Evolutionary conservation across 768 basidiomycete genomes (phyloP), one percentile per base, ranked within the genome.

Genomic region (Lactarius akahatsu): DNA sequence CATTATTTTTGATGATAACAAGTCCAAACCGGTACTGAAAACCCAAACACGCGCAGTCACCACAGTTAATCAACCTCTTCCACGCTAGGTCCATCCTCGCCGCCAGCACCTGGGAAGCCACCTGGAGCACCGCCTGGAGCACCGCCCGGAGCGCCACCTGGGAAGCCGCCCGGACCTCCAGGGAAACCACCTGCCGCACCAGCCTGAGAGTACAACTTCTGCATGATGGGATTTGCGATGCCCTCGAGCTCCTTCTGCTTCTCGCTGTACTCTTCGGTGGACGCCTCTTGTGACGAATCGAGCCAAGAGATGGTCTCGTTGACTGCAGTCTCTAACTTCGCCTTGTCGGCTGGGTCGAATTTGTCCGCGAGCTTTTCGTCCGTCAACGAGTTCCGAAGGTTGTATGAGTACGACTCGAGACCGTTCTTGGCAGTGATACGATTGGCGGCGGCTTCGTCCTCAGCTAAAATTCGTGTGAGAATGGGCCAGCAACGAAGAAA

Each of bases 361-460:
- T 96, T 96, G 82, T 82, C 84, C 52, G 91, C 84, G 63, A 96
- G 86, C 77, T 94, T 89, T 75, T 93, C 92, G 76, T 94, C 92
- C 65, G 76, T 83, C 65, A 96, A 77, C 26, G 94, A 90, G 82
- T 96, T 92, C 71, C 94, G 91, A 64, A 98, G 88, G 80, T 94
- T 96, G 86, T 96, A 98, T 7, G 94, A 77, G 76, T 96, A 98
- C 0, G 93, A 94, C 79, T 98, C 96, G 74, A 98, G 85, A 55
- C 81, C 86, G 79, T 98, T 98, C 89, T 96, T 96, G 72, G 94
- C 73, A 45, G 83, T 74, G 76, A 95, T 94, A 64, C 93, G 91
- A 60, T 88, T 80, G 66, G 91, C 88, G 47, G 92, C 92, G 32
- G 85, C 92, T 73, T 93, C 92, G 72, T 94, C 92, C 85, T 94